Conservation (phyloP, 225 moss, liverwort and hornwort species). For the Bryum argenteum region DNA sequence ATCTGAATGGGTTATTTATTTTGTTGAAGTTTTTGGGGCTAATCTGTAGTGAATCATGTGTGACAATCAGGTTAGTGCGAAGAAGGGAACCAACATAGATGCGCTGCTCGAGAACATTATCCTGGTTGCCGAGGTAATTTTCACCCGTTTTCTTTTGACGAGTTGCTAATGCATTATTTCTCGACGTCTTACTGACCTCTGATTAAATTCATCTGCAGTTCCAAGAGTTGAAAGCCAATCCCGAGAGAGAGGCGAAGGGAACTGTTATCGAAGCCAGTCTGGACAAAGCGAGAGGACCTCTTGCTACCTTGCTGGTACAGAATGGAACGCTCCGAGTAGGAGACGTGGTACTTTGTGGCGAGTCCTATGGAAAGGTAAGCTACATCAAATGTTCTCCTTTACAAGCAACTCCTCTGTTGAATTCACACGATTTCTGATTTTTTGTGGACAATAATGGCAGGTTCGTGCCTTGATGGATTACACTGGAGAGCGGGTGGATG, state of each 20-base stretch:
- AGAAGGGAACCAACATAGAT: constrained; percentile 75
- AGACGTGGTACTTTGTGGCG: constrained; percentile 87
- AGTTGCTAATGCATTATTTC: background rate
- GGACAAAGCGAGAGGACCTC: constrained; percentile 80
- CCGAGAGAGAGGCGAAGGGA: constrained; percentile 80
- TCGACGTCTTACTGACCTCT: constrained; percentile 11
- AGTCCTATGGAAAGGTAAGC: constrained; percentile 88
- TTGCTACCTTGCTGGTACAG: constrained; percentile 86
- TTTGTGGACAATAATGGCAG: constrained; percentile 31
- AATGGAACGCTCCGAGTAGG: constrained; percentile 88
- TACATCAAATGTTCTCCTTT: constrained; percentile 1
- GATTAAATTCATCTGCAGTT: constrained; percentile 52
- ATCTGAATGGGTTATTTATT: background rate
- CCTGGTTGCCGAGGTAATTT: constrained; percentile 85
- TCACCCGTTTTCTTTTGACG: background rate
- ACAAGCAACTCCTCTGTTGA: background rate
- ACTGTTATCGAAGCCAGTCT: constrained; percentile 90
- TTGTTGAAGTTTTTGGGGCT: constrained; percentile 1
- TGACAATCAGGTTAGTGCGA: constrained; percentile 76
- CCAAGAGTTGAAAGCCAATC: constrained; percentile 92
- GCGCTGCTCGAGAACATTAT: constrained; percentile 76
- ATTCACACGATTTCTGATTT: background rate
- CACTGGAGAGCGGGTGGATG: constrained; percentile 75
- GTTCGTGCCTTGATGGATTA: constrained; percentile 90
- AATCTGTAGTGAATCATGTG: constrained; percentile 18